Conservation (phyloP, 306 rosid species). For the Dryas drummondii region DNA sequence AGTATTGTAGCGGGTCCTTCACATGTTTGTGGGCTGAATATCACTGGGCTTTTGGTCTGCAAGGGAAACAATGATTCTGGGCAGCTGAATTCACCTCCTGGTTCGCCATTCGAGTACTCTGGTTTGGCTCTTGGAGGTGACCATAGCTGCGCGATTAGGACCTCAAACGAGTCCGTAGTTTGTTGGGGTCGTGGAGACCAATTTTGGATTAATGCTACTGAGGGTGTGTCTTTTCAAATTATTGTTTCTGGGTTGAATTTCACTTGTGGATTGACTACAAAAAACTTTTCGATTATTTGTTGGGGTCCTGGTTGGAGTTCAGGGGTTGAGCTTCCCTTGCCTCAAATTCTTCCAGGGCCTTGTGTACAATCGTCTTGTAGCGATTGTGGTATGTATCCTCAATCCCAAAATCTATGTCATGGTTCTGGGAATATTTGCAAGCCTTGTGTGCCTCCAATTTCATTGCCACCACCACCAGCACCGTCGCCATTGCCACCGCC, state of each 20-base stretch:
- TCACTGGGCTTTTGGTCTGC: constrained; percentile 58
- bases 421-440: constrained; percentile 50
- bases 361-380: constrained; percentile 63
- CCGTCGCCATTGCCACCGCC: background rate
- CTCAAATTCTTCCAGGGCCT: constrained; percentile 77
- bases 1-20: constrained; percentile 58
- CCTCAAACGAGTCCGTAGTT: constrained; percentile 46
- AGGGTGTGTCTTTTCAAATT: constrained; percentile 46
- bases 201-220: constrained; percentile 30
- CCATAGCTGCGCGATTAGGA: constrained; percentile 67
- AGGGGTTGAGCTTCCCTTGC: constrained; percentile 36
- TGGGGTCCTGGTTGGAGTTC: constrained; percentile 80
- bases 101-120: constrained; percentile 35
- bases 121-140: constrained; percentile 60
- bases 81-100: constrained; percentile 48
- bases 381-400: constrained; percentile 49
- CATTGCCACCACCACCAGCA: background rate
- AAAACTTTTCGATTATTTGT: constrained; percentile 55
- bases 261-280: constrained; percentile 62
- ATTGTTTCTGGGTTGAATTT: constrained; percentile 72
- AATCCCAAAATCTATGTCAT: constrained; percentile 53
- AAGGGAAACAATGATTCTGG: constrained; percentile 56
- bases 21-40: constrained; percentile 71
- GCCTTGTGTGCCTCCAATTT: constrained; percentile 33
- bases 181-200: constrained; percentile 73